These are phyloP conservation scores for Leishmania arabica DNA, from an alignment of 208 protist species.

Conservation along the genomic window DNA sequence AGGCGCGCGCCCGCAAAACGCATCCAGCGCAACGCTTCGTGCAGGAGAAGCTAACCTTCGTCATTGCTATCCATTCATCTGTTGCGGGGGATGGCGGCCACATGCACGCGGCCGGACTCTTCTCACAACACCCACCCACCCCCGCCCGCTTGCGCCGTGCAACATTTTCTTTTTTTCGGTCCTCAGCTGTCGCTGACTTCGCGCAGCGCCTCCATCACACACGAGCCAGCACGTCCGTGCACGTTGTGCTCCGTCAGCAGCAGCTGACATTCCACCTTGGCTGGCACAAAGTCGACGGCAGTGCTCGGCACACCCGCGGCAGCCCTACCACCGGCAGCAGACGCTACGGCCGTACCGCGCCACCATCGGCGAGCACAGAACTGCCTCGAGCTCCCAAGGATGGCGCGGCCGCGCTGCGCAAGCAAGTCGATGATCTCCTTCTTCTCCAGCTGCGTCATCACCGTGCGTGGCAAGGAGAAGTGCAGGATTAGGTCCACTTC, in stretches of 20 bases:
- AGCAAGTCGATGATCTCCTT: constrained; percentile 46
- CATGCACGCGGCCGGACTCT: neutral
- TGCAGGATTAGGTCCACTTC: constrained; percentile 47
- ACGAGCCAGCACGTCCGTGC: constrained; percentile 42
- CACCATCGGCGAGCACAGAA: constrained; percentile 27
- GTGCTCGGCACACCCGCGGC: neutral
- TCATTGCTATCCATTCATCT: neutral
- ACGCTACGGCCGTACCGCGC: neutral
- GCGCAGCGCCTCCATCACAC: constrained; percentile 43
- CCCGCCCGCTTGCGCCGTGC: neutral
- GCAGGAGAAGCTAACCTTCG: neutral
- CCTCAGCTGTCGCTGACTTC: constrained; percentile 13
- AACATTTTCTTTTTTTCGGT: neutral
- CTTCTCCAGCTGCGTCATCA: constrained; percentile 48
- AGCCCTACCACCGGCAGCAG: neutral
- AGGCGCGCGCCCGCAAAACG: neutral
- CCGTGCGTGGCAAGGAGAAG: constrained; percentile 53
- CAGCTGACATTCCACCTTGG: constrained; percentile 34
- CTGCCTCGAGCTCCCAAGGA: constrained; percentile 31
- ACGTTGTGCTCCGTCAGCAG: constrained; percentile 70
- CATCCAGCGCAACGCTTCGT: neutral
- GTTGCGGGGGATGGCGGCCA: neutral
- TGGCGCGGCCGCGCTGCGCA: constrained; percentile 34
- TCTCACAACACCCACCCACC: neutral
- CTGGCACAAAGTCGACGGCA: constrained; percentile 2